A percentile compares a stretch with the other conserved stretches of the same genome.
Conservation (phyloP, 805 yeast species). For the Kluyveromyces wickerhamii region DNA sequence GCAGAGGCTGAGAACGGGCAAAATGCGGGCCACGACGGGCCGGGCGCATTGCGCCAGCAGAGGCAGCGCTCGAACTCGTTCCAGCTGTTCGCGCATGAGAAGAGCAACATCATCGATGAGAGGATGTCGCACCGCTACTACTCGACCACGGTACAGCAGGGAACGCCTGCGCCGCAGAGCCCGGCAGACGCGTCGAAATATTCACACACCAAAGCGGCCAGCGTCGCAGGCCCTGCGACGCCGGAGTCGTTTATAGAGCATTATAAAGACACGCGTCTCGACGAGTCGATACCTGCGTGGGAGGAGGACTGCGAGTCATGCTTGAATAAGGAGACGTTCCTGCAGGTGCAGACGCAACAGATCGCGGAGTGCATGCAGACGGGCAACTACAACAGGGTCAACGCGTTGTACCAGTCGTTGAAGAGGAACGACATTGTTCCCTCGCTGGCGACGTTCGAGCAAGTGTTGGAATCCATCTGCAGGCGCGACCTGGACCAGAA, state of each 20-base stretch:
- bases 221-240: neutral
- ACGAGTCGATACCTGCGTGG: slow-evolving; percentile 20
- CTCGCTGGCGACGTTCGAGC: slow-evolving; percentile 42
- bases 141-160: slow-evolving; percentile 10
- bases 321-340: slow-evolving; percentile 26
- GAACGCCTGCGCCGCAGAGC: slow-evolving; percentile 1
- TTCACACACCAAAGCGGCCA: neutral
- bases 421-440: slow-evolving; percentile 41
- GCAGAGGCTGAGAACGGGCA: neutral
- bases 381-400: slow-evolving; percentile 30
- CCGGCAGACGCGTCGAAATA: neutral
- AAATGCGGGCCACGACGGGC: neutral
- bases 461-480: slow-evolving; percentile 47
- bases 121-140: slow-evolving; percentile 15
- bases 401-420: slow-evolving; percentile 34
- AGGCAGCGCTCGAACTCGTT: slow-evolving; percentile 1
- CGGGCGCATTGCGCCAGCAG: neutral
- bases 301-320: slow-evolving; percentile 25
- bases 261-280: slow-evolving; percentile 2
- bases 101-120: slow-evolving; percentile 13
- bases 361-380: slow-evolving; percentile 22
- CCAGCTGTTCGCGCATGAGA: slow-evolving; percentile 4
- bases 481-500: slow-evolving; percentile 43
- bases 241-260: slow-evolving; percentile 3
- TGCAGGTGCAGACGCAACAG: slow-evolving; percentile 25